Evolutionary conservation across 2,329 filamentous ascomycete species (phyloP).

Genomic region (Helotiales sp.): DNA sequence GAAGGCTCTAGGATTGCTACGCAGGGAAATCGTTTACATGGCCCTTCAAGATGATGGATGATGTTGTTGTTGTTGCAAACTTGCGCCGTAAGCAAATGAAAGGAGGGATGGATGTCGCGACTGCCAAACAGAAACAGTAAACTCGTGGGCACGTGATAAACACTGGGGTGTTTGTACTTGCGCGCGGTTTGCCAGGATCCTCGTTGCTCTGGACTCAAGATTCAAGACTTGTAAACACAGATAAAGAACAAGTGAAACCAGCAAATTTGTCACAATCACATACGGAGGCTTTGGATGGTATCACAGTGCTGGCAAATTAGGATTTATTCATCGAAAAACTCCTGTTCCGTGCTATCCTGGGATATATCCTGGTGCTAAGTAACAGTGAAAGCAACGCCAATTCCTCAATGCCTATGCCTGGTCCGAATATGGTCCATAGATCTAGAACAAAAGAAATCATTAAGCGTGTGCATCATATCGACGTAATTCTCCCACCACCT

Average conservation of each 20-base stretch:
- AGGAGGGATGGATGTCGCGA: neutral
- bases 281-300: neutral
- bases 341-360: constrained; percentile 16
- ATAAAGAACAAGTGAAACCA: no score
- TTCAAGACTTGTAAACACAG: no score
- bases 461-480: constrained; percentile 42
- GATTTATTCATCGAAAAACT: constrained; percentile 6
- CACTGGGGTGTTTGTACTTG: no score
- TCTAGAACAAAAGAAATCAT: constrained; percentile 34
- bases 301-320: neutral
- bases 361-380: constrained; percentile 4
- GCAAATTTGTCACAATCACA: no score
- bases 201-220: no score
- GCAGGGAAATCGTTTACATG: neutral
- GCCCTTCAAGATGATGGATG: neutral
- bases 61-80: neutral
- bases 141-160: neutral
- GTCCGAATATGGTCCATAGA: constrained; percentile 1
- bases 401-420: neutral
- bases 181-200: no score
- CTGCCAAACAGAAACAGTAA: neutral
- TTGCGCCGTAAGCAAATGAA: neutral
- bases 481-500: constrained; percentile 41
- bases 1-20: neutral
- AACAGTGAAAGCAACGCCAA: constrained; percentile 3